Base-by-base conservation (phyloP, 2,329 filamentous ascomycete genomes). In the Arthrobotrys entomopaga region DNA sequence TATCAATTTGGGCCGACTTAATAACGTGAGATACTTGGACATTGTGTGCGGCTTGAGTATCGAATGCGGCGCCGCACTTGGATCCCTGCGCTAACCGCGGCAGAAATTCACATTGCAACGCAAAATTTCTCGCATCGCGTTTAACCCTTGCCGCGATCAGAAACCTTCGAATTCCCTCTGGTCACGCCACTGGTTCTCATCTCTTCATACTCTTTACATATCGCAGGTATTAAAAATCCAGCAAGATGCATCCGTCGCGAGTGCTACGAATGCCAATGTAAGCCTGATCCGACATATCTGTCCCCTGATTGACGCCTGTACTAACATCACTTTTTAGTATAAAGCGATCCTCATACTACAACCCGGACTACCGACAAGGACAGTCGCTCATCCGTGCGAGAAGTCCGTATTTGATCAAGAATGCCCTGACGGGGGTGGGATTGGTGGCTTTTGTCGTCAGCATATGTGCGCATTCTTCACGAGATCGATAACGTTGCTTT, bases 311-410 rank as follows among this genome's bases (percentile, higher is more conserved):
- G n/a, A 5, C 54, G 6, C 22, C 15, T 52, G 19, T 20, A 38
- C 42, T 20, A 42, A 24, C 43, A 16, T 50, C 54, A 15, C 15
- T 19, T n/a, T 50, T 16, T 19, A 75, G 71, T 24, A 61, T 75
- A 59, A 61, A 69, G 50, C 84, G 84, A 80, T 91, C 89, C 34
- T 93, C 92, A 77, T 99, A 99, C 86, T 99, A 98, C 85, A 91
- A 97, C 83, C 89, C 89, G 81, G 87, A 91, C 80, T 91, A 91
- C 83, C 89, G 91, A 77, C 93, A 96, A 82, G 91, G 91, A 75
- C 90, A 93, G 56, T 91, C 96, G 65, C 89, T 99, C 77, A 90
- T 97, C 81, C 91, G 95, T 80, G 94, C 95, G 65, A 89, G 96
- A 79, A 89, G 92, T 79, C 95, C 95, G 57, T 99, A 96, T 82